phyloP scores from a whole-genome alignment of 345 rosid species.

The Citrus australasica region DNA sequence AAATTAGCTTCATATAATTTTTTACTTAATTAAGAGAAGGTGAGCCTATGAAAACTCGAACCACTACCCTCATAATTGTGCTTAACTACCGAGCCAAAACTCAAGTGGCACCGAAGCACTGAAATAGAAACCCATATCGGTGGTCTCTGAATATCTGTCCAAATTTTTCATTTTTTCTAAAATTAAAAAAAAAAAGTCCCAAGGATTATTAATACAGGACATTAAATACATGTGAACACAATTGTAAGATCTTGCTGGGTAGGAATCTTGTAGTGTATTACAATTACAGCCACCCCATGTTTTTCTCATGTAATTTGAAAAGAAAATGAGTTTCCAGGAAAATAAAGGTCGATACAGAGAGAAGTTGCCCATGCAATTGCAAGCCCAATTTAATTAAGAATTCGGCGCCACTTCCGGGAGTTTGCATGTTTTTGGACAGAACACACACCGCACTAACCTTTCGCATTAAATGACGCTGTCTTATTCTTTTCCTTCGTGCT shows the following conservation, averaged over 20 bases:
- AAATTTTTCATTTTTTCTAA: too few relatives aligned
- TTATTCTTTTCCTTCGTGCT: neutral
- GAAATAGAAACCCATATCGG: neutral
- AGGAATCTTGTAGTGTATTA: neutral
- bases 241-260: neutral
- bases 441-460: conserved; percentile 4
- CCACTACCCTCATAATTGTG: accelerated
- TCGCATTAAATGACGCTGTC: conserved; percentile 22
- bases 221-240: neutral
- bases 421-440: conserved; percentile 13
- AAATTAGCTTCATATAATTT: too few relatives aligned
- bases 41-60: accelerated
- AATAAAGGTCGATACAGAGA: too few relatives aligned
- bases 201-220: neutral
- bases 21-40: too few relatives aligned
- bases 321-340: neutral
- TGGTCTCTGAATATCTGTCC: neutral
- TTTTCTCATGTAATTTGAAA: neutral
- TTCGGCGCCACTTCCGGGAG: conserved; percentile 37
- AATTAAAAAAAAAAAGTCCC: neutral
- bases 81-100: too few relatives aligned
- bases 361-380: neutral
- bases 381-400: neutral
- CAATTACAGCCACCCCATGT: neutral
- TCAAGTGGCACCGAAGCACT: neutral